phyloP scores from a whole-genome alignment of 2,329 filamentous ascomycete species.

The Emydomyces testavorans region DNA sequence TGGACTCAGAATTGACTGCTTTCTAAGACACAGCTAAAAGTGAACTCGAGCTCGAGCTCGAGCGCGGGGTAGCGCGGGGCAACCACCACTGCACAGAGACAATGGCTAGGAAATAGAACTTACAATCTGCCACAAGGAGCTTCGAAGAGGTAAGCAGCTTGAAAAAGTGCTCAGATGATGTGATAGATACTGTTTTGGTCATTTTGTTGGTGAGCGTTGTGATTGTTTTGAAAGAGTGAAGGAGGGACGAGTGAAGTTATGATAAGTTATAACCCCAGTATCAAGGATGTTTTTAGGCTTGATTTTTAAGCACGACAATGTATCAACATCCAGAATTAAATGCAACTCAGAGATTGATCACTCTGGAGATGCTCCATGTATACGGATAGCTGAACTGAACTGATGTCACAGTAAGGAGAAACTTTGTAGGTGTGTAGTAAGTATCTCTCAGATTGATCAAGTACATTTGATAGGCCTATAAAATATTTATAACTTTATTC shows the following conservation, averaged over 20 bases:
- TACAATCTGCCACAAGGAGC: constrained; percentile 82
- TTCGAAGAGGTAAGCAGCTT: constrained; percentile 57
- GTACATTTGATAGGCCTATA: too few species aligned
- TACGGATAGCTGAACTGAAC: too few species aligned
- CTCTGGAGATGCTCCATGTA: too few species aligned
- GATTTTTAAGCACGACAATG: too few species aligned
- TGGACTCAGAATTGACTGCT: neutral
- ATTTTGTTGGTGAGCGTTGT: constrained; percentile 24
- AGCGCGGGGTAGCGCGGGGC: constrained; percentile 17
- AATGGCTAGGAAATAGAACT: constrained; percentile 31
- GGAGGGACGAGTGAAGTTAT: constrained; percentile 16
- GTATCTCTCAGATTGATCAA: too few species aligned
- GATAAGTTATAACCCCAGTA: too few species aligned
- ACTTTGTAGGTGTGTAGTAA: too few species aligned
- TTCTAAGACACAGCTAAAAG: neutral
- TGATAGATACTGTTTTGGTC: constrained; percentile 42
- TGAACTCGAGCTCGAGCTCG: constrained; percentile 1
- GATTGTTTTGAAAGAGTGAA: constrained; percentile 13
- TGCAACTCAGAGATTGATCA: too few species aligned
- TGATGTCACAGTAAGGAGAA: too few species aligned
- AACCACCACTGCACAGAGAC: neutral
- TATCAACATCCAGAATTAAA: too few species aligned
- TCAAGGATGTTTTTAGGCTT: too few species aligned
- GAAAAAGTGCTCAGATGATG: constrained; percentile 56
- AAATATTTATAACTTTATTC: too few species aligned